Conservation (phyloP, 2,329 filamentous ascomycete species). For the Aspergillus pseudoviridinutans region DNA sequence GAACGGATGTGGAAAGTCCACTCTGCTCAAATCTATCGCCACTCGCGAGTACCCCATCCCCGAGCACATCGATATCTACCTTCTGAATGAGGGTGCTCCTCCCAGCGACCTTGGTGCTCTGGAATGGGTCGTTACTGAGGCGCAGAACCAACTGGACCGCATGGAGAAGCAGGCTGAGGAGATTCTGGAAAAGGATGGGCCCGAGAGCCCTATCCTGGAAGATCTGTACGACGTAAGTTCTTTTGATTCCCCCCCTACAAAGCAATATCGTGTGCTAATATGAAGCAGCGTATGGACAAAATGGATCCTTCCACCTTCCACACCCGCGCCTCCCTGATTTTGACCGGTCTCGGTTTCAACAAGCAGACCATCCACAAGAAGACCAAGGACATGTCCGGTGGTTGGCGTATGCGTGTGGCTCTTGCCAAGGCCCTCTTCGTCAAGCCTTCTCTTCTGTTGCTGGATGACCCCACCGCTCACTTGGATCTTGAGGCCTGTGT, state of each 20-base stretch:
- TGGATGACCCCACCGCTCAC: constrained; percentile 98
- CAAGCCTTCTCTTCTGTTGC: constrained; percentile 89
- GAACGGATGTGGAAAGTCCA: constrained; percentile 99
- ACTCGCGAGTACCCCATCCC: constrained; percentile 94
- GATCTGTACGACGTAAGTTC: constrained; percentile 87
- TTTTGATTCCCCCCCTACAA: background rate
- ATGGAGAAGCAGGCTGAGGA: constrained; percentile 86
- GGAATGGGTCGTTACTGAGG: constrained; percentile 95
- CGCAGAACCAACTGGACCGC: constrained; percentile 85
- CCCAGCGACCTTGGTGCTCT: constrained; percentile 84
- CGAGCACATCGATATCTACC: constrained; percentile 95
- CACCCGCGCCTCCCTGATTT: constrained; percentile 90
- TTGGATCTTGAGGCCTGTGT: constrained; percentile 99
- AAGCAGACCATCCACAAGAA: constrained; percentile 97
- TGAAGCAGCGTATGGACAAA: constrained; percentile 80
- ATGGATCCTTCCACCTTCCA: constrained; percentile 98
- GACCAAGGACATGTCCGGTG: constrained; percentile 99
- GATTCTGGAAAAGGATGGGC: constrained; percentile 85
- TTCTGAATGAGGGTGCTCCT: constrained; percentile 94
- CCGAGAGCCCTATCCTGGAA: constrained; percentile 83
- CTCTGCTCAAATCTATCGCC: constrained; percentile 91
- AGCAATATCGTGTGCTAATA: constrained; percentile 18
- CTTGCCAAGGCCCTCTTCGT: constrained; percentile 97
- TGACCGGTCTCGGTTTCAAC: constrained; percentile 99
- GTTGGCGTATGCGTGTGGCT: constrained; percentile 99